Conservation (phyloP, 139 green algal genomes). For the Dunaliella primolecta region DNA sequence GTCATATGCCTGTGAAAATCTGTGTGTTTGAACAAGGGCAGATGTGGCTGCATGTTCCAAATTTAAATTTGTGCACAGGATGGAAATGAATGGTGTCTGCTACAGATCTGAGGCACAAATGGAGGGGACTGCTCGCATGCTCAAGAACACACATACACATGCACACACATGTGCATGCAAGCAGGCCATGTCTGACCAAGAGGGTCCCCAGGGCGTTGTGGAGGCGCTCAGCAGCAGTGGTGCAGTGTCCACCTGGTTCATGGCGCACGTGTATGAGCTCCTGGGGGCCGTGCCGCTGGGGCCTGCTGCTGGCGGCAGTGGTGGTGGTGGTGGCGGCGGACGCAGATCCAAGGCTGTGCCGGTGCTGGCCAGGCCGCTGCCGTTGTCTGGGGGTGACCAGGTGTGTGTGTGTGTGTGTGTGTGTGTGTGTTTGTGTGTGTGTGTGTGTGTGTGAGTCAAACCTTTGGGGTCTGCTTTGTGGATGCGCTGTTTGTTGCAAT, state of each 20-base stretch:
- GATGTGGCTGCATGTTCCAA: too few relatives aligned
- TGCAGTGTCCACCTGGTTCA: conserved; percentile 52
- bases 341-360: conserved; percentile 10
- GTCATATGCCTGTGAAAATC: too few relatives aligned
- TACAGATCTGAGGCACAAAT: too few relatives aligned
- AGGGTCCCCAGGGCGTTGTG: conserved; percentile 31
- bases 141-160: conserved; percentile 12
- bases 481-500: too few relatives aligned
- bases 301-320: not conserved
- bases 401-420: conserved; percentile 11
- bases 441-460: not conserved
- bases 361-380: conserved; percentile 36
- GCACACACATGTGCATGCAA: conserved; percentile 3
- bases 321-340: not conserved
- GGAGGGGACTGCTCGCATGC: not conserved
- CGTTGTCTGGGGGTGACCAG: conserved; percentile 48
- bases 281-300: conserved; percentile 36
- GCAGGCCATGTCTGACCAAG: conserved; percentile 21
- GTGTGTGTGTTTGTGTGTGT: too few relatives aligned
- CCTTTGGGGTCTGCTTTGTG: too few relatives aligned
- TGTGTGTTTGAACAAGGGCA: too few relatives aligned
- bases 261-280: conserved; percentile 60
- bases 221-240: conserved; percentile 25
- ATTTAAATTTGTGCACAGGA: too few relatives aligned
- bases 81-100: too few relatives aligned